Percentiles rank a stretch among this genome's conserved stretches.
phyloP scores from a whole-genome alignment of 805 yeast genomes.

The Torulaspora franciscae region DNA sequence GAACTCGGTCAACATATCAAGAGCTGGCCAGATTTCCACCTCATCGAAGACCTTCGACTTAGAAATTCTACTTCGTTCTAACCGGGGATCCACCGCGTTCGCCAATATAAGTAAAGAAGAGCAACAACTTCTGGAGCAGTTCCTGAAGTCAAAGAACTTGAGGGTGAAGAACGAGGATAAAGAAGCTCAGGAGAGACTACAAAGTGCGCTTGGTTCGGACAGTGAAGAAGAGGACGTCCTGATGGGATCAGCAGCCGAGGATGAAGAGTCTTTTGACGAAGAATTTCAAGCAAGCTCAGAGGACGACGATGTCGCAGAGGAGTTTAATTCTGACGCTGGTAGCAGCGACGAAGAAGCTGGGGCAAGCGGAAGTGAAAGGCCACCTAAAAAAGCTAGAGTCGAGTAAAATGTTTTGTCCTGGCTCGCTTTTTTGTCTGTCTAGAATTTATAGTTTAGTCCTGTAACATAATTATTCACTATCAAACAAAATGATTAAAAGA shows the following conservation, averaged over 20 bases:
- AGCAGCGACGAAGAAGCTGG: slow-evolving; percentile 31
- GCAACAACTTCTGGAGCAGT: slow-evolving; percentile 71
- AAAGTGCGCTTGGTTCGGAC: slow-evolving; percentile 66
- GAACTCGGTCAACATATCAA: slow-evolving; percentile 69
- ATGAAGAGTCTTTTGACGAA: slow-evolving; percentile 76
- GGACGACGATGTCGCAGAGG: slow-evolving; percentile 75
- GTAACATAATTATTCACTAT: neutral
- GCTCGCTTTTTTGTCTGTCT: neutral
- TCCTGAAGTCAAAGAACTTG: slow-evolving; percentile 70
- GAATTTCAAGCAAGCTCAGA: slow-evolving; percentile 58
- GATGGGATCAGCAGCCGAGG: slow-evolving; percentile 73
- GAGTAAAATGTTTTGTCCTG: slow-evolving; percentile 6
- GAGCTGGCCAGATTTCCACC: slow-evolving; percentile 76
- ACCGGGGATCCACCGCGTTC: slow-evolving; percentile 69
- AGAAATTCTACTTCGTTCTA: slow-evolving; percentile 65
- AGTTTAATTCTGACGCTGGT: slow-evolving; percentile 62
- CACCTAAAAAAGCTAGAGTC: slow-evolving; percentile 37
- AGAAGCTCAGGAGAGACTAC: slow-evolving; percentile 76
- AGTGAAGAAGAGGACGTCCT: slow-evolving; percentile 45
- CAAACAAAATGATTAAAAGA: neutral
- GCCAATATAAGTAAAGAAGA: slow-evolving; percentile 89
- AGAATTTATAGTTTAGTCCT: slow-evolving; percentile 3
- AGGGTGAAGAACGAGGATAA: slow-evolving; percentile 84
- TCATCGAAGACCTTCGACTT: slow-evolving; percentile 88
- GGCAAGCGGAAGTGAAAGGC: slow-evolving; percentile 34